phyloP scores from a whole-genome alignment of 768 basidiomycete genomes.

The Auricularia sp. region DNA sequence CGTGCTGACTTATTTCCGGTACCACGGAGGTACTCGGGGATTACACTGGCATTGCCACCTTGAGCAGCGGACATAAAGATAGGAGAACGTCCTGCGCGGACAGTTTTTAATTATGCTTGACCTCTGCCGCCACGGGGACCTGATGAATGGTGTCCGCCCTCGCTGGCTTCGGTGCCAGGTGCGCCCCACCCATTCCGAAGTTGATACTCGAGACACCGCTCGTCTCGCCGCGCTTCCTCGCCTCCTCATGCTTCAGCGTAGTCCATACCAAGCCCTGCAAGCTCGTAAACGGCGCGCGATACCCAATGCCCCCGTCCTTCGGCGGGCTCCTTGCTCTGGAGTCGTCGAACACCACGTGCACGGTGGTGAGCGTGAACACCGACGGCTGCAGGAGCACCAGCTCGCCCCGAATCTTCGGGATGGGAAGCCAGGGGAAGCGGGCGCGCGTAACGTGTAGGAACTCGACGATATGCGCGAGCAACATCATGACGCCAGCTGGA shows the following conservation, averaged over 20 bases:
- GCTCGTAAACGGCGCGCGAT: constrained; percentile 48
- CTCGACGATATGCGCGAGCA: constrained; percentile 53
- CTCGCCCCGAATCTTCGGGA: constrained; percentile 23
- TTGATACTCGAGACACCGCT: neutral
- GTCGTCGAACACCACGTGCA: constrained; percentile 56
- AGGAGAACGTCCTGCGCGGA: no score
- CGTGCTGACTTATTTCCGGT: no score
- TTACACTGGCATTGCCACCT: no score
- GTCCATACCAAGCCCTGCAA: constrained; percentile 33
- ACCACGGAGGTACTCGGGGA: no score
- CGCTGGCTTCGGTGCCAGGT: neutral
- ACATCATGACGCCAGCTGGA: constrained; percentile 55
- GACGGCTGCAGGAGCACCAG: constrained; percentile 50
- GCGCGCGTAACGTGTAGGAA: constrained; percentile 38
- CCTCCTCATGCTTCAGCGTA: neutral
- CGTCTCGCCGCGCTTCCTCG: neutral
- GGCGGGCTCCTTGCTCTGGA: constrained; percentile 39
- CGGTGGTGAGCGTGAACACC: constrained; percentile 40
- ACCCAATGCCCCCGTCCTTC: constrained; percentile 43
- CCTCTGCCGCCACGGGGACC: neutral
- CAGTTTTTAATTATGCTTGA: no score
- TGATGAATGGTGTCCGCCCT: neutral
- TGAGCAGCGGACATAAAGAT: no score
- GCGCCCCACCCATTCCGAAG: neutral
- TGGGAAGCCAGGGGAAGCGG: neutral